These are phyloP conservation scores for Codiaeum variegatum DNA, from an alignment of 441 rosid genomes.

Conservation along the genomic window DNA sequence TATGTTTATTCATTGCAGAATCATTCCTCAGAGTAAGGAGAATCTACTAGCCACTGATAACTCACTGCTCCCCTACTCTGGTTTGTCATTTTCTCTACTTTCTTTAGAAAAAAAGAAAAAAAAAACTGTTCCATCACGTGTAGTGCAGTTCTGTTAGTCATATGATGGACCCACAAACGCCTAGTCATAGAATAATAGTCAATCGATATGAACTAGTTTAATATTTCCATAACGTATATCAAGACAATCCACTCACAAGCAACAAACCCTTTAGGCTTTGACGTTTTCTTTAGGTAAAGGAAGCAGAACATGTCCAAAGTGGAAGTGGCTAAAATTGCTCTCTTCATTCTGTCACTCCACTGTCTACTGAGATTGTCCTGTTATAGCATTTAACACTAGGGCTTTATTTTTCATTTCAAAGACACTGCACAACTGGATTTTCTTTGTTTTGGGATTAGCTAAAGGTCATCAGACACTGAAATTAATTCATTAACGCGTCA, in stretches of 20 bases:
- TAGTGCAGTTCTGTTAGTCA: neutral
- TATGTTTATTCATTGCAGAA: conserved; percentile 17
- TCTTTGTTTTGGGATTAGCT: neutral
- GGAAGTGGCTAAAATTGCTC: neutral
- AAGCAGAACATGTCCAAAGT: neutral
- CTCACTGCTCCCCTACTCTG: neutral
- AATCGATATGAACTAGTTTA: neutral
- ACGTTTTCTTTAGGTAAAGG: neutral
- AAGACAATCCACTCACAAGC: neutral
- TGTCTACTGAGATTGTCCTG: neutral
- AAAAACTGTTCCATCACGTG: neutral
- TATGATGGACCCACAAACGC: conserved; percentile 5
- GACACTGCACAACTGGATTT: neutral
- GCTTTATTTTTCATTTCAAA: neutral
- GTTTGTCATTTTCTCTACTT: conserved; percentile 18
- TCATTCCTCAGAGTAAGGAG: conserved; percentile 11
- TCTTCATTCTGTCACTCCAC: neutral
- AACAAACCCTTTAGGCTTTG: neutral
- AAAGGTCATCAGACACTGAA: neutral
- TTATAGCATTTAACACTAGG: neutral
- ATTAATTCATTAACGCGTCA: conserved; percentile 1
- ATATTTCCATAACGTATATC: neutral
- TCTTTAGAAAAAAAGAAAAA: too few relatives aligned
- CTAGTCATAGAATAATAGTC: neutral
- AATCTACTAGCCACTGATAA: conserved; percentile 15